Conservation (phyloP, 257 asterid genomes). For the Gynochthodes officinalis region DNA sequence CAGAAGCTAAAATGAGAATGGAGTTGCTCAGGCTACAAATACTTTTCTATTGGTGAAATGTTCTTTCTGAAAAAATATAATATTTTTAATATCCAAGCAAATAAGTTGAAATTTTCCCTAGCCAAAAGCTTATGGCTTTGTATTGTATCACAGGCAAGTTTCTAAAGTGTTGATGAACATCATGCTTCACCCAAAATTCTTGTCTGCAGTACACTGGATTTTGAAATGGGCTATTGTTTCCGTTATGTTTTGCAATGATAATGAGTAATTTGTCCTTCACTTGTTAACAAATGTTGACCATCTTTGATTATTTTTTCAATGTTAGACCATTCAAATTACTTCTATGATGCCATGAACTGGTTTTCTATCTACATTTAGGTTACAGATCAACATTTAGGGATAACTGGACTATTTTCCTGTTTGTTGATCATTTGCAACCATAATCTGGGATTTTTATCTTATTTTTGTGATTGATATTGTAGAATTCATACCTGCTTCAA, state of each 20-base stretch:
- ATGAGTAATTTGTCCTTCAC: background rate
- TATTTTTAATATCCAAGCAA: background rate
- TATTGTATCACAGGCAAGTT: background rate
- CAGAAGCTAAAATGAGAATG: background rate
- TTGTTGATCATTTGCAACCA: background rate
- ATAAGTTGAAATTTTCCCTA: background rate
- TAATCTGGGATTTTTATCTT: background rate
- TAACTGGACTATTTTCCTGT: background rate
- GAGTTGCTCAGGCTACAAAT: background rate
- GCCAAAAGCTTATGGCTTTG: background rate
- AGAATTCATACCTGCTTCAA: slow-evolving; percentile 71
- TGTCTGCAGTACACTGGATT: background rate
- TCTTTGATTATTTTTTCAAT: background rate
- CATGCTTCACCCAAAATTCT: background rate
- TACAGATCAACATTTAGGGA: background rate
- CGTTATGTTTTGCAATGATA: background rate
- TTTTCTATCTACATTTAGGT: background rate
- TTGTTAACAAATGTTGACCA: background rate
- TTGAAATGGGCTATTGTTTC: background rate
- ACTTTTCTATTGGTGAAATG: background rate
- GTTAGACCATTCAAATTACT: background rate
- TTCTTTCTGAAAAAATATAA: background rate
- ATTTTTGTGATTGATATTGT: slow-evolving; percentile 14
- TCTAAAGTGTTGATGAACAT: background rate
- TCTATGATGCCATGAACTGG: background rate